Percentiles rank a stretch among this genome's conserved stretches.
These are phyloP conservation scores for Mortierella sp. DNA, from an alignment of 371 early-diverging fungal species.

Conservation along the genomic window DNA sequence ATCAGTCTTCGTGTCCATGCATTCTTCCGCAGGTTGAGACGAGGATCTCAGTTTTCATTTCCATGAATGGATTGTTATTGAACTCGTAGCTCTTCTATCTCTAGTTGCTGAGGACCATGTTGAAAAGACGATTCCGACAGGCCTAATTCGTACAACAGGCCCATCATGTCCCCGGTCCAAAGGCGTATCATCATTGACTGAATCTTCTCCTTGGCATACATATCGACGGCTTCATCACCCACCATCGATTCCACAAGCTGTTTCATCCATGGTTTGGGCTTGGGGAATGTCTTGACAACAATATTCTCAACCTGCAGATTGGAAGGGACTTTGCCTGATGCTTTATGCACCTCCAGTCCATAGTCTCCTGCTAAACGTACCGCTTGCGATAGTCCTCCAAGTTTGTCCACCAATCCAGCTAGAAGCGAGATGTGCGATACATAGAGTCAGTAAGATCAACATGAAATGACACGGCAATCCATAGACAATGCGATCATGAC, in stretches of 20 bases:
- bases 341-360: constrained; percentile 51
- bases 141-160: constrained; percentile 29
- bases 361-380: constrained; percentile 56
- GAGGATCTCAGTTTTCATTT: no score
- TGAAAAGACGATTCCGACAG: constrained; percentile 9
- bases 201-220: constrained; percentile 48
- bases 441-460: neutral
- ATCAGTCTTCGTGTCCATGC: neutral
- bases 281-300: constrained; percentile 55
- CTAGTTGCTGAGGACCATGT: constrained; percentile 13
- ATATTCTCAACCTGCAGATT: constrained; percentile 37
- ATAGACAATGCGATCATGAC: no score
- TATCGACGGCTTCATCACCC: constrained; percentile 49
- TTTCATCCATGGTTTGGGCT: constrained; percentile 47
- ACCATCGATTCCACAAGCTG: constrained; percentile 42
- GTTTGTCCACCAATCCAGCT: constrained; percentile 64
- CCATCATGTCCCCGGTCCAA: constrained; percentile 35
- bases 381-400: constrained; percentile 58
- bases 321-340: constrained; percentile 27
- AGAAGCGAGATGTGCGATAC: neutral
- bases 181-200: constrained; percentile 40
- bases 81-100: constrained; percentile 33
- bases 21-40: no score
- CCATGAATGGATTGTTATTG: neutral
- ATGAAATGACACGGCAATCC: no score